Evolutionary conservation across 805 yeast genomes (phyloP), one percentile per base, ranked within the genome.

Genomic region (Nakazawaea populi): DNA sequence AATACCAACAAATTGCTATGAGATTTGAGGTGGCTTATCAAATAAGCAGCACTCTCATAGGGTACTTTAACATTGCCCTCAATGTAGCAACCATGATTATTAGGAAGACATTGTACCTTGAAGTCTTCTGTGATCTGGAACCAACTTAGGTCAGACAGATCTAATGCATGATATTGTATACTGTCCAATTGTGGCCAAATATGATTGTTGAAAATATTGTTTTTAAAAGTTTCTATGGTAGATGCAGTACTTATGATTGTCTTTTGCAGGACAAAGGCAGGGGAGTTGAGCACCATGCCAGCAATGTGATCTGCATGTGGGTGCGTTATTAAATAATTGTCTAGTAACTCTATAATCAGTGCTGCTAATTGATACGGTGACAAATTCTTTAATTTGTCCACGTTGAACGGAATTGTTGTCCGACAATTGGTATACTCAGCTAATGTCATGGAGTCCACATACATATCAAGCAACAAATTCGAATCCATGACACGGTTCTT

Each of bases 231-330:
- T 5, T 72, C 66, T 1, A 82, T 68, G 0, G 92, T 83, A 30
- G 70, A 64, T 0, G 61, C 55, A 2, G 82, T 65, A 0, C 89
- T 96, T 54, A 72, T 77, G 4, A 89, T 61, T 3, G 59, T 58
- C 58, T 78, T 83, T 4, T 64, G 56, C 5, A n/a, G 11, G 2
- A 37, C 53, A 55, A 78, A 73, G 12, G 75, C 72, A 0, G 96
- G 88, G 3, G 91, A 79, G 60, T 89, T 89, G 48, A 90, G 67
- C 0, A 84, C 79, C 45, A 90, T 61, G 0, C 85, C 87, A 8
- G 77, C 62, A 11, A 89, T 72, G 63, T 90, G 97, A 64, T 90
- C 97, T 47, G 90, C 61, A 65, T 90, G 97, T 0, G 92, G 80
- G 65, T 90, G 97, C 0, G 96, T 80, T 30, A 90, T 75, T 45